These are phyloP conservation scores for Marsdenia floribunda DNA, from an alignment of 257 asterid genomes.

Conservation along the genomic window DNA sequence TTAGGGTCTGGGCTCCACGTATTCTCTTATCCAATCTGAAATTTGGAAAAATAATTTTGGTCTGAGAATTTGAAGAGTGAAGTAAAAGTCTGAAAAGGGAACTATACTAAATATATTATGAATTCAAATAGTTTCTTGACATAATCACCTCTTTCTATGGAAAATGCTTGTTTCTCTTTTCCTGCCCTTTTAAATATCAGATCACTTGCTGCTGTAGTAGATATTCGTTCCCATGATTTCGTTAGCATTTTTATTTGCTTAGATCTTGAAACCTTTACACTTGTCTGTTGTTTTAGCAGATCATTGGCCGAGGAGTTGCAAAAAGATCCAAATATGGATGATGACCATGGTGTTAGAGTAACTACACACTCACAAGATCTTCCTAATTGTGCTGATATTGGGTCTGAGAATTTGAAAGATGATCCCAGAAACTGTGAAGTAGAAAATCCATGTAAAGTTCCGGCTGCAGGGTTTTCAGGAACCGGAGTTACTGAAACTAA, in stretches of 20 bases:
- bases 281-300: constrained; percentile 31
- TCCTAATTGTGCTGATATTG: constrained; percentile 37
- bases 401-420: constrained; percentile 28
- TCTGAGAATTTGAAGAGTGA: background rate
- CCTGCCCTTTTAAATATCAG: background rate
- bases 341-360: constrained; percentile 6
- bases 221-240: background rate
- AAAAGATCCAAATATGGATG: constrained; percentile 24
- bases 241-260: background rate
- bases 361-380: constrained; percentile 32
- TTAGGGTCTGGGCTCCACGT: background rate
- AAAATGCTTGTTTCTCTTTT: background rate
- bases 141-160: background rate
- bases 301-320: constrained; percentile 40
- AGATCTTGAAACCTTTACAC: background rate
- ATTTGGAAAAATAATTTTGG: background rate
- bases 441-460: constrained; percentile 26
- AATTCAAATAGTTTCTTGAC: background rate
- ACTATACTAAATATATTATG: background rate
- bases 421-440: constrained; percentile 30
- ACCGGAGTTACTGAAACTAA: constrained; percentile 26
- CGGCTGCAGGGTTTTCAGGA: constrained; percentile 21
- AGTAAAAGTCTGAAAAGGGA: background rate
- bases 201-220: background rate
- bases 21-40: background rate